Evolutionary conservation across 2,329 filamentous ascomycete genomes (phyloP).

Genomic region (Aaosphaeria pasadenensis): DNA sequence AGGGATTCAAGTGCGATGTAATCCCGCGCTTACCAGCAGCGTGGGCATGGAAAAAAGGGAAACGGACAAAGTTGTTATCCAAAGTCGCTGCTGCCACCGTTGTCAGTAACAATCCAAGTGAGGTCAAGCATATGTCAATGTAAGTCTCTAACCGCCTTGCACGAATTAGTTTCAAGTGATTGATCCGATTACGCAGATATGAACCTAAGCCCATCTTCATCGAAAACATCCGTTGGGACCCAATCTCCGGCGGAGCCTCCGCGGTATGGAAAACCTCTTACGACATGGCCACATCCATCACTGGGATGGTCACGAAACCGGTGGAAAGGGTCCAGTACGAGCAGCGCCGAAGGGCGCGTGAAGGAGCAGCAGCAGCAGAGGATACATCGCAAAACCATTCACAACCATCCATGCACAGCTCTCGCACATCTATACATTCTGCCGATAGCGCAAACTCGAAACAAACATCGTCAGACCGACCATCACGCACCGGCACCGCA

Average conservation of each 20-base stretch:
- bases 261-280: constrained; percentile 56
- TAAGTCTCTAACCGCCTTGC: constrained; percentile 27
- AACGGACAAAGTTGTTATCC: constrained; percentile 55
- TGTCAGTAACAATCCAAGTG: constrained; percentile 61
- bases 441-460: background rate
- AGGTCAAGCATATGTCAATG: constrained; percentile 71
- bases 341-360: constrained; percentile 4
- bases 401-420: too few species aligned
- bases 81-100: constrained; percentile 70
- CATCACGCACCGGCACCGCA: background rate
- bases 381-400: background rate
- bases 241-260: constrained; percentile 55
- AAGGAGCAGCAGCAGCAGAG: background rate
- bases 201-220: constrained; percentile 26
- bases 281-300: constrained; percentile 57
- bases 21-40: constrained; percentile 50
- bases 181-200: constrained; percentile 17
- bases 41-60: constrained; percentile 43
- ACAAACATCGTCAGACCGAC: background rate
- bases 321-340: constrained; percentile 11
- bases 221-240: constrained; percentile 24
- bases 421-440: too few species aligned
- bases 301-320: constrained; percentile 47
- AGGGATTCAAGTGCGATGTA: constrained; percentile 19
- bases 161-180: background rate